Percentiles rank a stretch among this genome's conserved stretches.
Conservation (phyloP, 495 filamentous ascomycete genomes). For the Tuber indicum region DNA sequence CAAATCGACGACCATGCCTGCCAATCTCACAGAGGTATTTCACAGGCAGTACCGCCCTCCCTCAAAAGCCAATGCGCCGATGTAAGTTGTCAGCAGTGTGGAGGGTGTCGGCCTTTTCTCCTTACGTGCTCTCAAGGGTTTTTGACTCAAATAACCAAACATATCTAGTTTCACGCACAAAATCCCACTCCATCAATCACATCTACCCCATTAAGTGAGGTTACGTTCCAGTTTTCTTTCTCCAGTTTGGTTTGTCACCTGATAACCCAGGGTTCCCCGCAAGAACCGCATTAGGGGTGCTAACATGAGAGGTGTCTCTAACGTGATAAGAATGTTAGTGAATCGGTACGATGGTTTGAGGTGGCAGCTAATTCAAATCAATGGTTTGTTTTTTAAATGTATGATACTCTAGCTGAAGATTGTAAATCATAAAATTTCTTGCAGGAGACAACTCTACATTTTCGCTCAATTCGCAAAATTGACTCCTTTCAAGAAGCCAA, state of each 20-base stretch:
- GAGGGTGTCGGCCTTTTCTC: background rate
- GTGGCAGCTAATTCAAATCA: background rate
- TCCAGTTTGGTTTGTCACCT: background rate
- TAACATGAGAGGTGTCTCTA: background rate
- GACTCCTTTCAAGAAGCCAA: slow-evolving; percentile 1
- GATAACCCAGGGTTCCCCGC: background rate
- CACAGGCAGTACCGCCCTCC: background rate
- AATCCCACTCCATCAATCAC: background rate
- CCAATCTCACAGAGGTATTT: background rate
- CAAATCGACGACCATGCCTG: background rate
- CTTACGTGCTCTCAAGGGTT: background rate
- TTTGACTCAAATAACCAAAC: background rate
- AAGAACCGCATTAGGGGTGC: background rate
- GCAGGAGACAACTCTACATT: background rate
- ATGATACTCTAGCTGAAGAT: background rate
- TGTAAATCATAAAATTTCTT: background rate
- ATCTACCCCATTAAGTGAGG: background rate
- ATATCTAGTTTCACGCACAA: background rate
- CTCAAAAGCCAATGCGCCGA: background rate
- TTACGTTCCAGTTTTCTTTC: background rate
- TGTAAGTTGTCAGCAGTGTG: background rate
- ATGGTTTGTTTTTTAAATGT: background rate
- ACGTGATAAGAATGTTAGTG: background rate
- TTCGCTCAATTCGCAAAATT: background rate
- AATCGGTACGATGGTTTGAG: background rate